phyloP scores from a whole-genome alignment of 768 basidiomycete species.

The Kondoa malvinella region DNA sequence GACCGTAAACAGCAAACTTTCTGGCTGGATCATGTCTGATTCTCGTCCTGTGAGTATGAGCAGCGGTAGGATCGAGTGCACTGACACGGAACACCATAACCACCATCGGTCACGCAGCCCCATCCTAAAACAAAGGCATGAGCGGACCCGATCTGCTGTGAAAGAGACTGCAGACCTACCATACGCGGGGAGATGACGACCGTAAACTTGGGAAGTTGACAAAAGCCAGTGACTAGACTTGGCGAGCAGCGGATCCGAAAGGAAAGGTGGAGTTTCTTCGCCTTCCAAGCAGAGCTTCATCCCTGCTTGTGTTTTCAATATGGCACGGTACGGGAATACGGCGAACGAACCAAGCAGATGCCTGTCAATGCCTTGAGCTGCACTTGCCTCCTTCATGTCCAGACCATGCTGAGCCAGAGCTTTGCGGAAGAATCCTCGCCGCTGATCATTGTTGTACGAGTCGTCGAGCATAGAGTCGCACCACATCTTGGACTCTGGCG shows the following conservation, averaged over 20 bases:
- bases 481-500: conserved; percentile 65
- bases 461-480: conserved; percentile 64
- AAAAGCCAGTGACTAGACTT: conserved; percentile 77
- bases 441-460: conserved; percentile 32
- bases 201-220: conserved; percentile 71
- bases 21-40: conserved; percentile 18
- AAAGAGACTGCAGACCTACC: no score
- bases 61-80: not conserved
- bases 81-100: conserved; percentile 34
- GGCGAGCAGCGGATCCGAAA: conserved; percentile 38
- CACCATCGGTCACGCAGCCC: not conserved
- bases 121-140: conserved; percentile 13
- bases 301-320: not conserved
- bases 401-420: conserved; percentile 66
- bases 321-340: not conserved
- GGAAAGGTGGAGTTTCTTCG: conserved; percentile 41
- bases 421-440: conserved; percentile 10
- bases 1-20: conserved; percentile 24
- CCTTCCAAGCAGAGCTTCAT: conserved; percentile 37
- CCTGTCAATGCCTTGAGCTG: conserved; percentile 74
- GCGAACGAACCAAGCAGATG: conserved; percentile 53
- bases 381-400: conserved; percentile 71
- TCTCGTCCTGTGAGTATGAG: not conserved
- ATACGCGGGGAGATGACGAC: conserved; percentile 74
- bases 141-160: conserved; percentile 88